Evolutionary conservation across 2,329 filamentous ascomycete genomes (phyloP), one percentile per base, ranked within the genome.

Genomic region (Colletotrichum zoysiae): DNA sequence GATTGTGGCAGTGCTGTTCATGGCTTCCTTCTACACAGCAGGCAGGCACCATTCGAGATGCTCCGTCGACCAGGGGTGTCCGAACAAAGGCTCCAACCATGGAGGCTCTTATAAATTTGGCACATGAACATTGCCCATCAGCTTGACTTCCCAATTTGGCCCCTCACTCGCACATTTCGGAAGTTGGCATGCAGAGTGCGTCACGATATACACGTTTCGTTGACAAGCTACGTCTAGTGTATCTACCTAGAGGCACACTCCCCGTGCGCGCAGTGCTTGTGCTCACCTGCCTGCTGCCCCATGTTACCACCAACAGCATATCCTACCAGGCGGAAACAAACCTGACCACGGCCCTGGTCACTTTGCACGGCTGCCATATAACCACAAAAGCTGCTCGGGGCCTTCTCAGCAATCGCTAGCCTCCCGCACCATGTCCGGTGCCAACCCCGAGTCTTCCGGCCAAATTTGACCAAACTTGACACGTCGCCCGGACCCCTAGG

Each of bases 151-250:
- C 35, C 16, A 33, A 53, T 26, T 6, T 5, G 14, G 9, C 48
- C 16, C 42, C 23, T 53, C 35, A 63, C 33, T 51, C 44, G 14
- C n/a, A 50, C 23, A 38, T 20, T 51, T 62, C 30, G 14, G 14
- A 62, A 30, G 26, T 12, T 51, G 42, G 44, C 48, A 55, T 63
- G 44, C 44, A 16, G 58, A 58, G 44, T 68, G 53, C 50, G 58
- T 53, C 58, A 46, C n/a, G 53, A 63, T 68, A 68, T 69, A 71
- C 65, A 65, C 51, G 65, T 71, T 59, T 71, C 69, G 59, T 55
- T 63, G 51, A 40, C 65, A 51, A 59, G 65, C 58, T 71, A 23
- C 62, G 51, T 55, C 59, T 40, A 62, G 44, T 68, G 44, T 71
- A n/a, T 63, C 51, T 71, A 40, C 65, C 53, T 59, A 63, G 42